Percentiles rank a stretch among this genome's conserved stretches.
phyloP scores from a whole-genome alignment of 805 yeast genomes.

The Maudiozyma barnettii region DNA sequence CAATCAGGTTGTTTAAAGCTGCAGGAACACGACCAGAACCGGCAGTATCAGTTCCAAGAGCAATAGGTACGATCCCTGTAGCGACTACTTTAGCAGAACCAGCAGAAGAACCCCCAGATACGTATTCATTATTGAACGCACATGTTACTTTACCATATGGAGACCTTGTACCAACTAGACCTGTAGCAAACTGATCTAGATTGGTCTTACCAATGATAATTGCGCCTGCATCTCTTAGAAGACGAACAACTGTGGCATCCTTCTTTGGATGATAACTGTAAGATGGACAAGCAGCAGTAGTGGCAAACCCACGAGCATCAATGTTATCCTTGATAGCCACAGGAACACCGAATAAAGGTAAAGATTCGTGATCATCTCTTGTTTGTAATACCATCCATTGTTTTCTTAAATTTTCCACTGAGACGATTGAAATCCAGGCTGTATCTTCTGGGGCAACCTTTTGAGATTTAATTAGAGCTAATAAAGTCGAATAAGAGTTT shows the following conservation, averaged over 20 bases:
- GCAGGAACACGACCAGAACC: constrained; percentile 99
- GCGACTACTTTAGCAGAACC: constrained; percentile 93
- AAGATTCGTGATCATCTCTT: constrained; percentile 39
- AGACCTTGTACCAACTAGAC: constrained; percentile 88
- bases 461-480: constrained; percentile 39
- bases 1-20: constrained; percentile 80
- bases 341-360: constrained; percentile 89
- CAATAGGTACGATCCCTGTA: constrained; percentile 77
- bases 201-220: constrained; percentile 90
- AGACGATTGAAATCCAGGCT: constrained; percentile 83
- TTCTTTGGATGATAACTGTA: constrained; percentile 55
- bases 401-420: constrained; percentile 49
- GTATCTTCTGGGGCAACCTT: constrained; percentile 48
- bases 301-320: constrained; percentile 69
- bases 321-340: constrained; percentile 92
- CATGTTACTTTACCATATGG: constrained; percentile 88
- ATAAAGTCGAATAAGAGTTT: constrained; percentile 45
- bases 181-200: constrained; percentile 95
- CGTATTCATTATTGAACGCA: constrained; percentile 67
- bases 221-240: constrained; percentile 85
- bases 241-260: constrained; percentile 67
- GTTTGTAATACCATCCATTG: constrained; percentile 76
- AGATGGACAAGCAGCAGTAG: constrained; percentile 95
- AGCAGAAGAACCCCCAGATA: constrained; percentile 91
- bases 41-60: constrained; percentile 95